Evolutionary conservation across 148 eudicot genomes (phyloP).

Genomic region (Rhododendron vialii): DNA sequence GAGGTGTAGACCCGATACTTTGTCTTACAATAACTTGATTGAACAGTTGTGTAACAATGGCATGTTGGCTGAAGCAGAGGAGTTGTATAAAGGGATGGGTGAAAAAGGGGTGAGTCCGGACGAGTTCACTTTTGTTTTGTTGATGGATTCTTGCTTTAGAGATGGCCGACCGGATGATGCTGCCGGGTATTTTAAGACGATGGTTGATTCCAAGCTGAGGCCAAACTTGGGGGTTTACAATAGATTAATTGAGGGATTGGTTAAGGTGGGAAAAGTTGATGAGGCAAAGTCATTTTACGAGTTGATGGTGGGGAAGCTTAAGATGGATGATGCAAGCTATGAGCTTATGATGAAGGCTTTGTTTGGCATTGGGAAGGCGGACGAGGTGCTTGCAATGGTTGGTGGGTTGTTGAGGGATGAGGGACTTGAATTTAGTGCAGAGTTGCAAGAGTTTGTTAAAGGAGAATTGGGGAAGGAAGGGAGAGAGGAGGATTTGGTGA

Average conservation of each 20-base stretch:
- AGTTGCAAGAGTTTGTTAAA: conserved; percentile 67
- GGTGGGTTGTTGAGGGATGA: conserved; percentile 70
- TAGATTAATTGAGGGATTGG: conserved; percentile 70
- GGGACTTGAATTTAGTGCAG: conserved; percentile 60
- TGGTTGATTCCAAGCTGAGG: conserved; percentile 73
- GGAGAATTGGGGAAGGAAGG: conserved; percentile 64
- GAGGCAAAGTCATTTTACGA: conserved; percentile 88
- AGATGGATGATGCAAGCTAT: conserved; percentile 75
- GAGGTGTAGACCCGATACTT: conserved; percentile 67
- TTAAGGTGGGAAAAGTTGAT: conserved; percentile 69
- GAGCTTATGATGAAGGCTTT: conserved; percentile 74
- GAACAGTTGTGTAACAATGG: conserved; percentile 64
- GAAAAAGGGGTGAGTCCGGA: conserved; percentile 76
- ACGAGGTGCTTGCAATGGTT: conserved; percentile 67
- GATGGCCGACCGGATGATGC: conserved; percentile 77
- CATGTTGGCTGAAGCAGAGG: conserved; percentile 70
- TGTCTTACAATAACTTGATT: conserved; percentile 78
- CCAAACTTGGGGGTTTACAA: conserved; percentile 74
- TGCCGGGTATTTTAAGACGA: conserved; percentile 65
- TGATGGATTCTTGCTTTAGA: conserved; percentile 87
- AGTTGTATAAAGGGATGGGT: conserved; percentile 63
- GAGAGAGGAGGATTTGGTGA: conserved; percentile 71
- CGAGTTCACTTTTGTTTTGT: conserved; percentile 66
- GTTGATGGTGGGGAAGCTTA: conserved; percentile 82
- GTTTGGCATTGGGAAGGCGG: conserved; percentile 62